Percentiles rank a stretch among this genome's conserved stretches.
Evolutionary conservation across 2,329 filamentous ascomycete genomes (phyloP).

Genomic region (Phyllosticta citribraziliensis): DNA sequence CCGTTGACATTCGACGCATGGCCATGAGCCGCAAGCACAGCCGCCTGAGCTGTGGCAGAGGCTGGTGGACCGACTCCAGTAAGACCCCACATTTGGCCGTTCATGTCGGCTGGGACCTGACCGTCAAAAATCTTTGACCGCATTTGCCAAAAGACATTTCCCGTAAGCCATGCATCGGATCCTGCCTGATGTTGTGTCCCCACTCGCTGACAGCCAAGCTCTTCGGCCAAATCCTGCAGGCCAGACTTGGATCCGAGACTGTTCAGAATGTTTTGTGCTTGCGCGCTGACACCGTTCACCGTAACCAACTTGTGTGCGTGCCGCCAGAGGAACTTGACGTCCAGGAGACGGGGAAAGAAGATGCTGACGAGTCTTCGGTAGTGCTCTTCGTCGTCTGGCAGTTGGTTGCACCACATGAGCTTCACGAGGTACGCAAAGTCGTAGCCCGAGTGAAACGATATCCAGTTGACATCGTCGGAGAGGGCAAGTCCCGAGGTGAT

Average conservation of each 20-base stretch:
- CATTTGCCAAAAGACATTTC: constrained; percentile 91
- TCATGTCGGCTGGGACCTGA: constrained; percentile 65
- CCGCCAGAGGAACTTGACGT: constrained; percentile 97
- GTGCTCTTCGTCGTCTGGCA: constrained; percentile 81
- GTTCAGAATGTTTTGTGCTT: constrained; percentile 62
- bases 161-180: constrained; percentile 86
- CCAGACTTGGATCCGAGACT: constrained; percentile 86
- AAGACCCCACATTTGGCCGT: constrained; percentile 90
- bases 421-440: constrained; percentile 98
- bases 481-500: constrained; percentile 89
- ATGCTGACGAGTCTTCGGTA: constrained; percentile 84
- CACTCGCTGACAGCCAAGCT: constrained; percentile 79
- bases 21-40: constrained; percentile 34
- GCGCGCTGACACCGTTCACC: constrained; percentile 31
- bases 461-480: constrained; percentile 83
- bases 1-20: constrained; percentile 29
- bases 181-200: constrained; percentile 87
- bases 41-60: constrained; percentile 45
- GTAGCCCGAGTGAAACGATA: constrained; percentile 95
- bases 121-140: constrained; percentile 79
- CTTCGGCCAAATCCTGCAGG: constrained; percentile 86
- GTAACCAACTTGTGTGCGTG: constrained; percentile 60
- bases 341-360: constrained; percentile 88
- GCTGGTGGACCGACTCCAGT: constrained; percentile 49
- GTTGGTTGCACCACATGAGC: constrained; percentile 69